Evolutionary conservation across 2,329 filamentous ascomycete genomes (phyloP).

Genomic region (Aciculosporium take): DNA sequence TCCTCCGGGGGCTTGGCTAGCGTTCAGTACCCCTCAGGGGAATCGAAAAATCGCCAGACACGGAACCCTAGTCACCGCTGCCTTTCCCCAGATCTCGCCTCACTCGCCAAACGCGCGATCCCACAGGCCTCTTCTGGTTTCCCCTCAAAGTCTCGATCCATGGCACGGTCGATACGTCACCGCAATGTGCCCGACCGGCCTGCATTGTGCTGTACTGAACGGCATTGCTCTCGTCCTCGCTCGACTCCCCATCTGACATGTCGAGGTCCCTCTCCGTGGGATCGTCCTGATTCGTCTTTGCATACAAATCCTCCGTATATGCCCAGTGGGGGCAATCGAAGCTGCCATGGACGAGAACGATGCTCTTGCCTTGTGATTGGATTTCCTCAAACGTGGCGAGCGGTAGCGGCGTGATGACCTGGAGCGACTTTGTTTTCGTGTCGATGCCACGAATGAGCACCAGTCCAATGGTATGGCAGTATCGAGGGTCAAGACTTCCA

Average conservation of each 20-base stretch:
- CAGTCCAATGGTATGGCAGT: constrained; percentile 46
- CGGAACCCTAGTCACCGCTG: constrained; percentile 12
- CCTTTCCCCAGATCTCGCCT: constrained; percentile 44
- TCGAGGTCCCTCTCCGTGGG: constrained; percentile 16
- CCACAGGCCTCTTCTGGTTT: constrained; percentile 40
- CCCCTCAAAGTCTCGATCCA: constrained; percentile 47
- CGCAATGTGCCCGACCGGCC: constrained; percentile 6
- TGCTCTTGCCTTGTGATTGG: constrained; percentile 26
- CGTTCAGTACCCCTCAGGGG: too few relatives aligned
- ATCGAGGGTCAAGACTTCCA: constrained; percentile 43
- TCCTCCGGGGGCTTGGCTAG: too few relatives aligned
- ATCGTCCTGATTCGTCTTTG: constrained; percentile 19
- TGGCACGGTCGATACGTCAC: constrained; percentile 25
- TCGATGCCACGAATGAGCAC: constrained; percentile 61
- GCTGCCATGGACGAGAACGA: constrained; percentile 53
- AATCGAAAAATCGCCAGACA: too few relatives aligned
- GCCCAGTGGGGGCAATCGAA: constrained; percentile 58
- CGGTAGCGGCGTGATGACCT: constrained; percentile 50
- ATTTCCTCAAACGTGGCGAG: constrained; percentile 24
- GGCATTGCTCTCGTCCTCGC: constrained; percentile 14
- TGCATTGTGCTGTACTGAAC: constrained; percentile 11
- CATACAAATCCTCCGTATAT: constrained; percentile 48
- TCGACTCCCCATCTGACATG: constrained; percentile 21
- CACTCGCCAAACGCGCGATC: constrained; percentile 49
- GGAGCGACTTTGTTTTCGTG: constrained; percentile 33